Conservation (phyloP, 805 yeast species). For the Lipomyces anomalus region DNA sequence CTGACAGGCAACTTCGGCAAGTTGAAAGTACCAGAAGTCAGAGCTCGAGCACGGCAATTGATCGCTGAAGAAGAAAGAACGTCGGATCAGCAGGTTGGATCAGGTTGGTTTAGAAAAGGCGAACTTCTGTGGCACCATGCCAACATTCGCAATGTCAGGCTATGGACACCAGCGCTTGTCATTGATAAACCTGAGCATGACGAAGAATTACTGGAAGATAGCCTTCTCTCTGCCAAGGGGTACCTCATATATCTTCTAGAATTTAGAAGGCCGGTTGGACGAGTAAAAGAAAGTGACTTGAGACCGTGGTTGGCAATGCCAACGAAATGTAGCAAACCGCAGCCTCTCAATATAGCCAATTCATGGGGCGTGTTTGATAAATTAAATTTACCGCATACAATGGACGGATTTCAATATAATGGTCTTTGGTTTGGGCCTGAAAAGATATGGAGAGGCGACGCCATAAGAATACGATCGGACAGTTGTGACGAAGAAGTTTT, state of each 20-base stretch:
- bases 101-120: slow-evolving; percentile 13
- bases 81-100: slow-evolving; percentile 8
- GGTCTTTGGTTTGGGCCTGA: slow-evolving; percentile 21
- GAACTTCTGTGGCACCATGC: slow-evolving; percentile 16
- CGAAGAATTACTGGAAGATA: slow-evolving; percentile 1
- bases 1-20: not conserved
- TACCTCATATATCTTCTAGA: not conserved
- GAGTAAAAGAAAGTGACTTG: slow-evolving; percentile 4
- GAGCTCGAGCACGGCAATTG: slow-evolving; percentile 8
- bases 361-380: slow-evolving; percentile 13
- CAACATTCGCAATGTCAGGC: not conserved
- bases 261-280: not conserved
- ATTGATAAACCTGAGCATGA: slow-evolving; percentile 8
- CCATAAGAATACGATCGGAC: slow-evolving; percentile 10
- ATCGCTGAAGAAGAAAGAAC: slow-evolving; percentile 6
- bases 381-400: not conserved
- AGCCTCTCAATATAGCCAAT: not conserved
- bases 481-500: too few relatives aligned
- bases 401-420: slow-evolving; percentile 6
- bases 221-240: not conserved
- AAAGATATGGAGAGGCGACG: slow-evolving; percentile 21
- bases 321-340: not conserved
- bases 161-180: slow-evolving; percentile 10
- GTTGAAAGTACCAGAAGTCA: too few relatives aligned
- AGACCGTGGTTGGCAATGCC: slow-evolving; percentile 15